Evolutionary conservation across 1,139 yeast genomes (phyloP).

Genomic region (Suhomyces kunorum): DNA sequence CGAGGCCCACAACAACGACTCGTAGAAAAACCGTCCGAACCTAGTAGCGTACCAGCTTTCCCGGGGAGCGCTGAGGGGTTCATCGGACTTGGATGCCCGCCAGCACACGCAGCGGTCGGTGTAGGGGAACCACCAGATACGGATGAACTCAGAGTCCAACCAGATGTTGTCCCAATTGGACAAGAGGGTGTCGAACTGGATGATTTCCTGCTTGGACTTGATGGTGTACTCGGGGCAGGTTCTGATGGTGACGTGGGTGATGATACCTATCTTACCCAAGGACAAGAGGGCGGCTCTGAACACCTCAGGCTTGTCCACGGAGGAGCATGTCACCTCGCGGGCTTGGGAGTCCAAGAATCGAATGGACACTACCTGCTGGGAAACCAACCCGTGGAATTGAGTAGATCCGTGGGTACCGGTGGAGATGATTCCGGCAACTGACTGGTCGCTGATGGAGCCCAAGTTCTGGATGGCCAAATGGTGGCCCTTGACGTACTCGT

Average conservation of each 20-base stretch:
- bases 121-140: slow-evolving; percentile 99
- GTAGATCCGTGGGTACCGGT: slow-evolving; percentile 98
- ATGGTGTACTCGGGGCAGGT: slow-evolving; percentile 83
- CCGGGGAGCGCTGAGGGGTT: slow-evolving; percentile 65
- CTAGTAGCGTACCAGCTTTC: slow-evolving; percentile 84
- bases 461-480: slow-evolving; percentile 84
- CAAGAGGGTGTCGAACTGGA: slow-evolving; percentile 70
- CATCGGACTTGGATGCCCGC: slow-evolving; percentile 77
- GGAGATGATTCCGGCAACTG: slow-evolving; percentile 89
- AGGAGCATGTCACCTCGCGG: slow-evolving; percentile 67
- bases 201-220: slow-evolving; percentile 78
- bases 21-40: slow-evolving; percentile 76
- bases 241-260: slow-evolving; percentile 84
- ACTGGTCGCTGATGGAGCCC: slow-evolving; percentile 93
- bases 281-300: slow-evolving; percentile 87
- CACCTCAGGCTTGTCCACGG: slow-evolving; percentile 63
- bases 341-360: slow-evolving; percentile 76
- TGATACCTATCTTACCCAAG: slow-evolving; percentile 88
- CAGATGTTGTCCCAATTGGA: slow-evolving; percentile 72
- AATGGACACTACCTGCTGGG: slow-evolving; percentile 81
- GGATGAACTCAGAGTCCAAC: slow-evolving; percentile 86
- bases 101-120: slow-evolving; percentile 81
- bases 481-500: slow-evolving; percentile 59
- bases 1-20: slow-evolving; percentile 74
- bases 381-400: slow-evolving; percentile 85